Evolutionary conservation across 495 filamentous ascomycete genomes (phyloP), one percentile per base, ranked within the genome.

Genomic region (Penicillium manginii): DNA sequence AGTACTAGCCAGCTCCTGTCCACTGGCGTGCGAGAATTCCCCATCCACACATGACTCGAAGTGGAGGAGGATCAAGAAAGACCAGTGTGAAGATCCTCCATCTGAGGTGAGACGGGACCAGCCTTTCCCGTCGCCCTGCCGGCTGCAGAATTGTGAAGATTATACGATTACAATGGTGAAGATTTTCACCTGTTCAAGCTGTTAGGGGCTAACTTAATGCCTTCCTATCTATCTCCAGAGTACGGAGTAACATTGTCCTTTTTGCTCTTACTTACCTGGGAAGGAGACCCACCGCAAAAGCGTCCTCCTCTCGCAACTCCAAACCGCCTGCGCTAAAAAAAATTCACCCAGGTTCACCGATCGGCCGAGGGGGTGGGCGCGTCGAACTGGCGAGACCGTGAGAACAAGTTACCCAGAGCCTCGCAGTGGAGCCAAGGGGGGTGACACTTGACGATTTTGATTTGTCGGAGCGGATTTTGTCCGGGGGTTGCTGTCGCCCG

Each of bases 341-440:
- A 23, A n/a, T 51, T 23, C 35, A n/a, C 50, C 29, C 15, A 23
- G 48, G 33, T 40, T 50, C 50, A 54, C 33, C 54, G 59, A 61
- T 62, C 59, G 50, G 55, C 59, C 53, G 52, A n/a, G n/a, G 55
- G 39, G 47, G 40, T 46, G 51, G 50, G 42, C 33, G 50, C 37
- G 35, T 52, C 56, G 37, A 33, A 46, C 45, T 23, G 39, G 31
- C 57, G 51, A 50, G 57, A 54, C 33, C 22, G 31, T 5, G 18
- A 14, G n/a, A 29, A 11, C 12, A 33, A 23, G 40, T 52, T 40
- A 51, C 29, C 19, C 42, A 63, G 61, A 60, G 61, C 61, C 61
- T 64, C 57, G 57, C 53, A 39, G 55, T 60, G 61, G 57, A 54
- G 51, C 3, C 22, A 15, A 6, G n/a, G n/a, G n/a, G n/a, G 23